Evolutionary conservation across 108 stramenopile genomes (phyloP), one percentile per base, ranked within the genome.

Genomic region (Cyclotella baltica): DNA sequence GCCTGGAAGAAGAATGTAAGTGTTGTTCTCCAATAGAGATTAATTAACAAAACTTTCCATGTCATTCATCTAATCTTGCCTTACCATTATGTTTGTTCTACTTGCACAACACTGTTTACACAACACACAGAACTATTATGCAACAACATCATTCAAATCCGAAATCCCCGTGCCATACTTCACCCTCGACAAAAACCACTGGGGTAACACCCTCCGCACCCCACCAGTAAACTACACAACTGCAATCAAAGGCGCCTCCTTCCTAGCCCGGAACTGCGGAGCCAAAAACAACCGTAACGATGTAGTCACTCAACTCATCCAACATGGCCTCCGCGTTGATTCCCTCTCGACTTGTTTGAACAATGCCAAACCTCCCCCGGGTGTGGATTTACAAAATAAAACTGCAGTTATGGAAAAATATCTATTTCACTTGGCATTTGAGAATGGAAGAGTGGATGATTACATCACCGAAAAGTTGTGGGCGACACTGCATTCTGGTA

Each of bases 381-480:
- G 83, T 10, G 78, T 66, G 18, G 56, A 75, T 37, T 48, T 77
- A 66, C 11, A 31, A 5, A 80, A 90, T 76, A 92, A 90, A 59
- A 61, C 53, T 16, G 59, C 56, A 4, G 38, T 92, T 4, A 77
- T 88, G 80, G 72, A 77, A 47, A 82, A 85, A 46, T 87, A 91
- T 62, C 67, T 83, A 1, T 84, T 95, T 47, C 82, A 88, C 64
- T 73, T 95, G 51, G 87, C 87, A 20, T 89, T 88, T 40, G 93
- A 95, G 38, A 72, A 74, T 34, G 36, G 69, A 20, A 72, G 51
- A 8, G 74, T 76, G 27, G 83, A 89, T 40, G 91, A 95, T 71
- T 85, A 92, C 64, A 85, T 95, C 36, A 90, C 93, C 6, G 83
- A 88, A 27, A 81, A 86, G 47, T 57, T 90, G 4, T 95, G 90